Evolutionary conservation across 2,329 filamentous ascomycete species (phyloP), one percentile per base, ranked within the genome.

Genomic region (Exophiala mesophila): DNA sequence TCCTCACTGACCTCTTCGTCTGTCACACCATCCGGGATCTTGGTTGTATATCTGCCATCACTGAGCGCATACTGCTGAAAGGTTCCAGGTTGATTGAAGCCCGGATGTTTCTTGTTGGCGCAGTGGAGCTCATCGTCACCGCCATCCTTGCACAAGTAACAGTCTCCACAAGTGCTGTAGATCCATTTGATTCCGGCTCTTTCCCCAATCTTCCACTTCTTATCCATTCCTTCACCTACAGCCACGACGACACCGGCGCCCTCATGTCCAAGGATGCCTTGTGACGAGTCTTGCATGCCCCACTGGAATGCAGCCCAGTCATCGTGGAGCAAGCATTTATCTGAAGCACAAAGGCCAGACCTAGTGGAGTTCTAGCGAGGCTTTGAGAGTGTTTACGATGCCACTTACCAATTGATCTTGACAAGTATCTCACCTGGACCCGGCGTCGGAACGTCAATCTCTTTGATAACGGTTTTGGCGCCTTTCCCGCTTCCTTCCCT

Each of bases 111-210:
- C 41, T 63, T 58, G 12, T 59, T 55, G 3, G 52, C 45, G 30
- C 61, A 63, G 19, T 63, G 59, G 19, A 62, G 26, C 31, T 63
- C 61, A 29, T 64, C 60, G 1, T 36, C 52, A 13, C 60, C 57
- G 7, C 24, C 42, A 16, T 35, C 21, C 16, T 23, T 79, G 71
- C 89, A 96, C 74, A 85, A 94, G 57, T 80, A 74, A 70, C 89
- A 96, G 52, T 73, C 65, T 47, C 94, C 72, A 66, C 89, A 96
- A 33, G 83, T 82, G 49, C 86, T 84, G 65, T 94, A 90, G 60
- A 95, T 74, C 88, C 88, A 95, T 50, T 87, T 94, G 66, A 96
- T 77, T 62, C 89, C 89, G 48, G 80, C 89, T 57, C 87, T 71
- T 59, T 94, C 87, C 55, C 89, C 89, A 56, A 95, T 72, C 62